Conservation (phyloP, 1,139 yeast species). For the Meyerozyma smithsonii region DNA sequence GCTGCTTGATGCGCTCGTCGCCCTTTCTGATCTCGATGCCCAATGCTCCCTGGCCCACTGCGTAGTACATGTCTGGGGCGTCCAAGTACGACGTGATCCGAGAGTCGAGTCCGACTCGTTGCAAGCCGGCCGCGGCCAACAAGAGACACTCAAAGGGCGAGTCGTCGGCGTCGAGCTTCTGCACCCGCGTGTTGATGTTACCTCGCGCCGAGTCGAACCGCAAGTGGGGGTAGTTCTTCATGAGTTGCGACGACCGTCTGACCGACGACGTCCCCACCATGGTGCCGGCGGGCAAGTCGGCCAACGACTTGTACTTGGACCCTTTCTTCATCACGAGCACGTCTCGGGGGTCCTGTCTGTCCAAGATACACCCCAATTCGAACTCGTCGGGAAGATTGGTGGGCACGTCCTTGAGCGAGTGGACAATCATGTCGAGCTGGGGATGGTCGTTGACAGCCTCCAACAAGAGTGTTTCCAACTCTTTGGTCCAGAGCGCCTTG, state of each 20-base stretch:
- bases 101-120: slow-evolving; percentile 62
- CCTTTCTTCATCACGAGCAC: slow-evolving; percentile 78
- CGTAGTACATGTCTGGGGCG: slow-evolving; percentile 87
- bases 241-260: slow-evolving; percentile 73
- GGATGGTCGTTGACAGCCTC: slow-evolving; percentile 60
- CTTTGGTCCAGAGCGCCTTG: slow-evolving; percentile 93
- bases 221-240: slow-evolving; percentile 38
- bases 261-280: slow-evolving; percentile 93
- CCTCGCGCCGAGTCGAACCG: slow-evolving; percentile 79
- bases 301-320: slow-evolving; percentile 57
- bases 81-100: slow-evolving; percentile 70
- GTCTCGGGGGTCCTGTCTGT: slow-evolving; percentile 88
- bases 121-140: slow-evolving; percentile 88
- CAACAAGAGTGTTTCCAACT: slow-evolving; percentile 73
- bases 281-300: slow-evolving; percentile 78
- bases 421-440: slow-evolving; percentile 82
- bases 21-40: slow-evolving; percentile 82
- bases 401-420: slow-evolving; percentile 93
- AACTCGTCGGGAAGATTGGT: slow-evolving; percentile 87
- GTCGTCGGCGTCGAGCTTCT: slow-evolving; percentile 63
- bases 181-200: slow-evolving; percentile 74
- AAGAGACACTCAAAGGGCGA: slow-evolving; percentile 66
- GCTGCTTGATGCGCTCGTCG: slow-evolving; percentile 53
- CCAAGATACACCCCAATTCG: slow-evolving; percentile 79
- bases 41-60: slow-evolving; percentile 97